These are phyloP conservation scores for Thyridium curvatum DNA, from an alignment of 2,329 filamentous ascomycete species.

Conservation along the genomic window DNA sequence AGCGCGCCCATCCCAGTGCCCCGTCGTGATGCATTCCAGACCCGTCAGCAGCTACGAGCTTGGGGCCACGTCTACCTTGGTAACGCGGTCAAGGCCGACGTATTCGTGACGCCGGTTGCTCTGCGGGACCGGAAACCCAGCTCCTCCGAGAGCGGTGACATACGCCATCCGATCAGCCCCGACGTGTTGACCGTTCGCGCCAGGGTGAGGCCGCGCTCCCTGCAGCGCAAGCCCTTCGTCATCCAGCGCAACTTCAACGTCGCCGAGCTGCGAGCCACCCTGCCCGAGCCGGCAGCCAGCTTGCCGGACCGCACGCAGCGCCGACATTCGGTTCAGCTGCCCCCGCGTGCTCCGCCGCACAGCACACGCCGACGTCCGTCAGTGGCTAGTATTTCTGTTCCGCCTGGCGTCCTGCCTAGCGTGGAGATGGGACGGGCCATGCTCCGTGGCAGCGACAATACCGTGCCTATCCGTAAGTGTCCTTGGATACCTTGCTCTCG, in stretches of 20 bases:
- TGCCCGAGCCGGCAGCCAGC: slow-evolving; percentile 25
- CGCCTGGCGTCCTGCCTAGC: not conserved
- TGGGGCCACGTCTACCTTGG: not conserved
- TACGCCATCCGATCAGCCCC: no score
- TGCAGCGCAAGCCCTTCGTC: slow-evolving; percentile 36
- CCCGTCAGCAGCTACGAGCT: not conserved
- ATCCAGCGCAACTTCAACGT: slow-evolving; percentile 46
- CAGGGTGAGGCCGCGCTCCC: slow-evolving; percentile 31
- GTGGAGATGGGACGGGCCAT: not conserved
- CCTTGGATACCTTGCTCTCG: no score
- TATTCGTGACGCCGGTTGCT: not conserved
- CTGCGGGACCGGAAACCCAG: not conserved
- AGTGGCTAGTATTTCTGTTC: not conserved
- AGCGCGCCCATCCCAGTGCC: not conserved
- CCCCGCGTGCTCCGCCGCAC: not conserved
- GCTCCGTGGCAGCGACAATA: slow-evolving; percentile 16
- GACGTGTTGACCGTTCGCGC: slow-evolving; percentile 31
- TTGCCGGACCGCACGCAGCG: slow-evolving; percentile 8
- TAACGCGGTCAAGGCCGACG: not conserved
- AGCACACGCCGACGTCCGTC: slow-evolving; percentile 4
- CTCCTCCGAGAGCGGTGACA: not conserved
- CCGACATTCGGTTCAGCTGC: slow-evolving; percentile 1
- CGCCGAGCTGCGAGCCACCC: slow-evolving; percentile 36
- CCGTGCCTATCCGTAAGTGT: slow-evolving; percentile 43
- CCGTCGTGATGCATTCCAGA: not conserved